Evolutionary conservation across 2,329 filamentous ascomycete genomes (phyloP).

Genomic region (Trichoderma lentiforme): DNA sequence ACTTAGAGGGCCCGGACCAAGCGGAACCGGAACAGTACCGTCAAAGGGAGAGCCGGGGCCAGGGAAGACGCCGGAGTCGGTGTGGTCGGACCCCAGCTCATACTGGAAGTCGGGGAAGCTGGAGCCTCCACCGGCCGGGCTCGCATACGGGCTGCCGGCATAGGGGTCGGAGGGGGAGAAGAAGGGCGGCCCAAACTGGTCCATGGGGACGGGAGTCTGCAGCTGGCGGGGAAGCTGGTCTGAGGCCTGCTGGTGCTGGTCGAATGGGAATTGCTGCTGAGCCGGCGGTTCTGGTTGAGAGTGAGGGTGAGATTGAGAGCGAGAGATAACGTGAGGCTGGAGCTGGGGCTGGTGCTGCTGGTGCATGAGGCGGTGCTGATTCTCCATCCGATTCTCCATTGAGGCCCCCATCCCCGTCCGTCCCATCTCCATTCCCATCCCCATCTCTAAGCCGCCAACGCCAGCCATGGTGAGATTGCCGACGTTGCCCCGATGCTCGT

Average conservation of each 20-base stretch:
- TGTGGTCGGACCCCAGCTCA: neutral
- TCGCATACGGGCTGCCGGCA: neutral
- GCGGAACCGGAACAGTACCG: neutral
- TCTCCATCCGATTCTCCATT: neutral
- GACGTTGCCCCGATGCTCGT: neutral
- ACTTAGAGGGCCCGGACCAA: neutral
- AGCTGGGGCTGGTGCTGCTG: slow-evolving; percentile 2
- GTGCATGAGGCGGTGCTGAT: neutral
- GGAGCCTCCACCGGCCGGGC: slow-evolving; percentile 6
- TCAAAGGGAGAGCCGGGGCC: slow-evolving; percentile 11
- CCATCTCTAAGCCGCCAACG: neutral
- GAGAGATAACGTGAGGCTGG: neutral
- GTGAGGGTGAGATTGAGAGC: neutral
- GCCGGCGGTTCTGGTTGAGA: neutral
- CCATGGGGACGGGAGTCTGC: neutral
- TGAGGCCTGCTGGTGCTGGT: neutral
- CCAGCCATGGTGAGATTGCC: neutral
- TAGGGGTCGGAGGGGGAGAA: slow-evolving; percentile 4
- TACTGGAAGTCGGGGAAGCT: slow-evolving; percentile 4
- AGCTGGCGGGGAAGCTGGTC: neutral
- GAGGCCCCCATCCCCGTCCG: neutral
- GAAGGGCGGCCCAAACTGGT: slow-evolving; percentile 6
- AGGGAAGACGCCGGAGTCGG: neutral
- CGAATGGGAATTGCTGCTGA: neutral
- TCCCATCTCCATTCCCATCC: neutral